Evolutionary conservation across 306 rosid species (phyloP).

Genomic region (Dalbergia cultrata): DNA sequence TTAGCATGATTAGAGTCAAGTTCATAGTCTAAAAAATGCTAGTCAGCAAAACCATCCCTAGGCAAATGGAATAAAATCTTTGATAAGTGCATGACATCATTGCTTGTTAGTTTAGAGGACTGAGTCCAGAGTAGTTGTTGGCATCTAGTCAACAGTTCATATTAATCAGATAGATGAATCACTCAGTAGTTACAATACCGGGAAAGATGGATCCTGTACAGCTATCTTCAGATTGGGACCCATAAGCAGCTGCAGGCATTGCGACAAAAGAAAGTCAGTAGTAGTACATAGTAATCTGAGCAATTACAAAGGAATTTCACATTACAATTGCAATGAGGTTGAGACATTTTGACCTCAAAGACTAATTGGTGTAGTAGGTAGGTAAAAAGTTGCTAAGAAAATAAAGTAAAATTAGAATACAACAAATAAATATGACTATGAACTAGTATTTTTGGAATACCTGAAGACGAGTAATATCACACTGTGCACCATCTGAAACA

Average conservation of each 20-base stretch:
- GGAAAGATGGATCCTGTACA: slow-evolving; percentile 80
- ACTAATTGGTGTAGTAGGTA: background rate
- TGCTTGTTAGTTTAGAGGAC: slow-evolving; percentile 7
- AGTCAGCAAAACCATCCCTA: background rate
- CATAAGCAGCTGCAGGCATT: slow-evolving; percentile 62
- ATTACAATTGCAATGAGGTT: background rate
- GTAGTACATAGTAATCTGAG: background rate
- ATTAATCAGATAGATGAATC: slow-evolving; percentile 11
- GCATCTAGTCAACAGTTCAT: background rate
- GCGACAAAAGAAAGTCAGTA: slow-evolving; percentile 42
- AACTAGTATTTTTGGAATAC: slow-evolving; percentile 48
- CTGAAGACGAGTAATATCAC: slow-evolving; percentile 89
- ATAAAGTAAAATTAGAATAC: slow-evolving; percentile 20
- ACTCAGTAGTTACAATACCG: slow-evolving; percentile 54
- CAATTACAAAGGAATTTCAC: background rate
- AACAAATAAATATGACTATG: slow-evolving; percentile 13
- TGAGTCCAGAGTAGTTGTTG: background rate
- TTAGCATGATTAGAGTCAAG: background rate
- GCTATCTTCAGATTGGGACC: slow-evolving; percentile 71
- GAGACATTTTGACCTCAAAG: background rate
- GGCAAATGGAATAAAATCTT: background rate
- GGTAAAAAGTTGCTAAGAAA: background rate
- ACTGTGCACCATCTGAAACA: slow-evolving; percentile 82
- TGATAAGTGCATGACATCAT: slow-evolving; percentile 5
- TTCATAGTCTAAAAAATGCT: background rate